Conservation (phyloP, 2,329 filamentous ascomycete species). For the Aureobasidium subglaciale region DNA sequence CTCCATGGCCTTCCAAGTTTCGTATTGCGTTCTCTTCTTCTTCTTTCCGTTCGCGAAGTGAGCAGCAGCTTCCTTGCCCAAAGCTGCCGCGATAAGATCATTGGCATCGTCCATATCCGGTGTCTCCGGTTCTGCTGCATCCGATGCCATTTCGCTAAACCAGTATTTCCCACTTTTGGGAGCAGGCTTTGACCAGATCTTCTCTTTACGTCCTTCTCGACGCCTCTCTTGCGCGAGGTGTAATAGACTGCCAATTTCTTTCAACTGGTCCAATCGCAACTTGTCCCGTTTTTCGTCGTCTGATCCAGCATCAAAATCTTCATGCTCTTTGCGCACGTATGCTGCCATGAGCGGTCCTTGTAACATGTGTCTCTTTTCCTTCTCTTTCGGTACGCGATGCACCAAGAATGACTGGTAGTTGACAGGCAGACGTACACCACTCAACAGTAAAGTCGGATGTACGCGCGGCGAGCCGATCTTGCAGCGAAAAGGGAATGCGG, state of each 20-base stretch:
- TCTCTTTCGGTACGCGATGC: conserved; percentile 47
- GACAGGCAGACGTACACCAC: conserved; percentile 44
- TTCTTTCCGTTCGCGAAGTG: conserved; percentile 15
- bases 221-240: conserved; percentile 53
- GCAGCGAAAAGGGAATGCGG: conserved; percentile 52
- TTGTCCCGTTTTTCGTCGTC: conserved; percentile 25
- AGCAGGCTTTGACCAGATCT: conserved; percentile 19
- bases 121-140: neutral
- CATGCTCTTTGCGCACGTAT: conserved; percentile 48
- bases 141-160: conserved; percentile 14
- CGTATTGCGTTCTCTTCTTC: conserved; percentile 32
- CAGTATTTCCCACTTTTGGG: conserved; percentile 7
- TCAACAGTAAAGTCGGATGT: conserved; percentile 37
- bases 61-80: conserved; percentile 23
- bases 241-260: conserved; percentile 52
- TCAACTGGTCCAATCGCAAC: conserved; percentile 45
- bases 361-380: conserved; percentile 48
- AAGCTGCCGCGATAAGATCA: neutral
- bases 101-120: neutral
- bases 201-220: conserved; percentile 47
- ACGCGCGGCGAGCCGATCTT: conserved; percentile 40
- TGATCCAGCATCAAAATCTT: conserved; percentile 40
- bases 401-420: conserved; percentile 50
- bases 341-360: conserved; percentile 53
- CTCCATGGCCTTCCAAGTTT: conserved; percentile 45